These are phyloP conservation scores for Fusarium nelsonii DNA, from an alignment of 2,329 filamentous ascomycete species.

Conservation along the genomic window DNA sequence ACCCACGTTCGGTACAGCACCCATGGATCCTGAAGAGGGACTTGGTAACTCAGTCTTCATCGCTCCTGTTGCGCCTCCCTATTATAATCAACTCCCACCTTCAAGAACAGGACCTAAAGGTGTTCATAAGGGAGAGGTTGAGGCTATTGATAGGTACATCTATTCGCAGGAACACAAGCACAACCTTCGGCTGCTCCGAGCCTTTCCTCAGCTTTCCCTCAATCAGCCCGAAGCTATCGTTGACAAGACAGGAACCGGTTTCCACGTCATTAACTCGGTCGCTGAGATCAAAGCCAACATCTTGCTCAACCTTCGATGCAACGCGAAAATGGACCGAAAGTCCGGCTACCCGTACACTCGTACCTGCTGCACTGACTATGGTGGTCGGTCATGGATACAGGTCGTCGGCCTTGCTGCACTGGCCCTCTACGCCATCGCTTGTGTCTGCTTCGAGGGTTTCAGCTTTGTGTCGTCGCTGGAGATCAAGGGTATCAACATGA, in stretches of 20 bases:
- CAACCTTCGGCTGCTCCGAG: slow-evolving; percentile 39
- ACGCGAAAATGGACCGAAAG: slow-evolving; percentile 51
- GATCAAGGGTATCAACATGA: slow-evolving; percentile 38
- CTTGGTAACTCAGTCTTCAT: slow-evolving; percentile 50
- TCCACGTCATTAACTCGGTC: slow-evolving; percentile 51
- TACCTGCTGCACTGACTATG: slow-evolving; percentile 66
- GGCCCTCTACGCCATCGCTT: slow-evolving; percentile 34
- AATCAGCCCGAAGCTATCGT: slow-evolving; percentile 39
- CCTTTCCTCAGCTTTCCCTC: slow-evolving; percentile 39
- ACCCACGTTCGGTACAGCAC: slow-evolving; percentile 32
- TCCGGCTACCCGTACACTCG: slow-evolving; percentile 59
- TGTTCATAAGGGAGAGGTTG: slow-evolving; percentile 43
- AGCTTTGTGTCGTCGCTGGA: slow-evolving; percentile 31
- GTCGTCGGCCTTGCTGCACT: slow-evolving; percentile 40
- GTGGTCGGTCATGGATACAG: slow-evolving; percentile 41
- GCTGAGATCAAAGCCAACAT: slow-evolving; percentile 55
- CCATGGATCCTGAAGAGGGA: slow-evolving; percentile 46
- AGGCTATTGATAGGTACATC: slow-evolving; percentile 41
- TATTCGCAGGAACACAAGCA: slow-evolving; percentile 20
- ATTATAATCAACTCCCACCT: slow-evolving; percentile 36
- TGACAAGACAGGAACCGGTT: slow-evolving; percentile 43
- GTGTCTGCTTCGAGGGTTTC: slow-evolving; percentile 34
- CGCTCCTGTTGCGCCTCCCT: slow-evolving; percentile 45
- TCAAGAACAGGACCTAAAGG: slow-evolving; percentile 35
- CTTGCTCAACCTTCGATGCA: slow-evolving; percentile 67